Evolutionary conservation across 768 basidiomycete species (phyloP), one percentile per base, ranked within the genome.

Genomic region (Lentinula aciculospora): DNA sequence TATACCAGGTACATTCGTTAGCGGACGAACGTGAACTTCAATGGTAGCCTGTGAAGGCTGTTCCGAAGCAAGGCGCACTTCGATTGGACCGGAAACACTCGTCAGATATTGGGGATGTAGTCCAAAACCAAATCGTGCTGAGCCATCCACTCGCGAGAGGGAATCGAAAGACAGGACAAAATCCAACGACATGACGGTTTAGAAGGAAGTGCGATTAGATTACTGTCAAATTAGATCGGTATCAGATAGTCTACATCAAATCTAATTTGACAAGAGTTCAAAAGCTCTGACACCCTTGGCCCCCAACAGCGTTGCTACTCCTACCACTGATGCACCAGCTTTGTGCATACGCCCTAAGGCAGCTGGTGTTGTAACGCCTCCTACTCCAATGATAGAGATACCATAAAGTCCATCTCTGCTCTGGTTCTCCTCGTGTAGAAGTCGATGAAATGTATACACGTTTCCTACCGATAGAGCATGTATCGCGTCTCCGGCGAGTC

Each of bases 391-490:
- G 56, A 94, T 74, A 50, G 73, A 73, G 56, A 92, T 80, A 2
- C 72, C 64, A 28, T 67, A 68, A 37, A 91, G 63, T 0, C 74
- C 74, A 47, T 68, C 67, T 34, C 71, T 67, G 25, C n/a, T 46
- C 8, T 15, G 21, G 40, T 42, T 46, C 45, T 53, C 34, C 15
- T 28, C 51, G 23, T 68, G 67, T 50, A 92, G 71, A 44, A 91
- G 67, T 39, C 69, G 70, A 13, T 77, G 67, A 66, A 93, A 86
- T 17, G 80, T 75, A 63, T 76, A 76, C 29, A 90, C 91, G 65
- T 88, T 94, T 60, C 92, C 92, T 28, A 95, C 75, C 21, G 93
- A 79, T 10, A 93, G 68, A 0, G 89, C 71, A 67, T 94, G 92
- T 47, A 94, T 69, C 31, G 81, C 69, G 40, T 89, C 88, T 3